A percentile compares a stretch with the other conserved stretches of the same genome.
Evolutionary conservation across 371 early-diverging fungal genomes (phyloP).

Genomic region (Phascolomyces articulosus): DNA sequence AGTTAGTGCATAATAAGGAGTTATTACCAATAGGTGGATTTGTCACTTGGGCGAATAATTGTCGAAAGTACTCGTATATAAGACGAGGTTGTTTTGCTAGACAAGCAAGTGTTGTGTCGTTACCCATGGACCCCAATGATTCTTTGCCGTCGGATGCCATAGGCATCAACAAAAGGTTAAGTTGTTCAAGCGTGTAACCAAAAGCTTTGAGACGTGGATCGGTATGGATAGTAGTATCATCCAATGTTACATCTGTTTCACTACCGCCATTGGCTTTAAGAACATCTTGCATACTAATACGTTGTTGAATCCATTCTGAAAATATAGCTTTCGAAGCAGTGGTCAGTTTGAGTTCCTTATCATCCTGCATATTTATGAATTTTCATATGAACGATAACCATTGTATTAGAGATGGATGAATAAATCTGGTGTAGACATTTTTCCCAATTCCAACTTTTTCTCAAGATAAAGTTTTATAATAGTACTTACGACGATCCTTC

Average conservation of each 20-base stretch:
- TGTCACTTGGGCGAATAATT: slow-evolving; percentile 97
- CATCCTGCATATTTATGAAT: slow-evolving; percentile 50
- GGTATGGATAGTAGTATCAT: slow-evolving; percentile 49
- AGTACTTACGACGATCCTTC: slow-evolving; percentile 65
- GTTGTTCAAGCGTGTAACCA: slow-evolving; percentile 92
- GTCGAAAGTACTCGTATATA: slow-evolving; percentile 95
- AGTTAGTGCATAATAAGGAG: too few relatives aligned
- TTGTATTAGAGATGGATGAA: too few relatives aligned
- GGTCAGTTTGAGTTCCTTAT: slow-evolving; percentile 82
- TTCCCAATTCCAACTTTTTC: too few relatives aligned
- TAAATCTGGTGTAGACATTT: too few relatives aligned
- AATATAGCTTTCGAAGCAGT: slow-evolving; percentile 76
- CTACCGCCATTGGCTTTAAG: slow-evolving; percentile 27
- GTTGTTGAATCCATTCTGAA: slow-evolving; percentile 83
- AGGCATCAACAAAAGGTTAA: slow-evolving; percentile 85
- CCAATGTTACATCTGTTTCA: slow-evolving; percentile 31
- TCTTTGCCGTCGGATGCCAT: slow-evolving; percentile 92
- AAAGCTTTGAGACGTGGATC: slow-evolving; percentile 90
- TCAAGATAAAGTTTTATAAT: too few relatives aligned
- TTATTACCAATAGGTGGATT: slow-evolving; percentile 82
- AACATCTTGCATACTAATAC: slow-evolving; percentile 71
- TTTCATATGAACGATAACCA: neutral
- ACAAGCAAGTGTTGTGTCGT: slow-evolving; percentile 94
- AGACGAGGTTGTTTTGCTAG: slow-evolving; percentile 86
- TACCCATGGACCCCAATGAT: slow-evolving; percentile 97